Conservation (phyloP, 495 filamentous ascomycete genomes). For the Penicillium bialowiezense region DNA sequence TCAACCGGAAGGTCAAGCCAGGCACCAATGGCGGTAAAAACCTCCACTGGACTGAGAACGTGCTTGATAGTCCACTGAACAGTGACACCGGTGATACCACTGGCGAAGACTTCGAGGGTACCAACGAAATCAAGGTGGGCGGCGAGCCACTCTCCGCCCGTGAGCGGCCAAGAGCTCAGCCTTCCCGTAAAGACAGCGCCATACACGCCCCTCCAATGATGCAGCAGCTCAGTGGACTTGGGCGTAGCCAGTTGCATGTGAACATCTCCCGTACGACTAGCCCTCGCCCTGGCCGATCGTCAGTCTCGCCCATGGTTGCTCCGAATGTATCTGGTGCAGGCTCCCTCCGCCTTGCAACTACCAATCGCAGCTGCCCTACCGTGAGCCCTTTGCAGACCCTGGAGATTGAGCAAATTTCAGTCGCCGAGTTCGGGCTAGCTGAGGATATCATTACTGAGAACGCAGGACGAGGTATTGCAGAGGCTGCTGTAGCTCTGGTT, state of each 20-base stretch:
- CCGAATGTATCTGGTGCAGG: conserved; percentile 28
- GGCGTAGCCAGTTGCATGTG: conserved; percentile 30
- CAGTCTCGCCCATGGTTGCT: conserved; percentile 37
- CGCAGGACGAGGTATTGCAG: conserved; percentile 81
- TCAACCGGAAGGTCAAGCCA: conserved; percentile 76
- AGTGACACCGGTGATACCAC: conserved; percentile 73
- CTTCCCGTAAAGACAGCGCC: conserved; percentile 63
- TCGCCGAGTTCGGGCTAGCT: conserved; percentile 76
- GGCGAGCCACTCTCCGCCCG: conserved; percentile 54
- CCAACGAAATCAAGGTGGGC: conserved; percentile 54
- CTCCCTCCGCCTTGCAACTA: conserved; percentile 51
- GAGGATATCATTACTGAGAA: conserved; percentile 92
- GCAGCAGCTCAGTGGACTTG: conserved; percentile 33
- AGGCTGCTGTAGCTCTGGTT: conserved; percentile 66
- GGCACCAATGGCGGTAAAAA: conserved; percentile 86
- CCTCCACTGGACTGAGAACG: conserved; percentile 86
- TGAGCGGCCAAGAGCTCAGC: conserved; percentile 50
- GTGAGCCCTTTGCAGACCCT: conserved; percentile 84
- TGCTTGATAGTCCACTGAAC: conserved; percentile 67
- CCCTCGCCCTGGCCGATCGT: conserved; percentile 37
- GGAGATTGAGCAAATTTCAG: conserved; percentile 84
- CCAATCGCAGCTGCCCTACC: conserved; percentile 71
- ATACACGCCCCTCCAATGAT: conserved; percentile 38
- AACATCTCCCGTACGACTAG: conserved; percentile 43
- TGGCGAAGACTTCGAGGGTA: conserved; percentile 57